Base-by-base conservation (phyloP, 805 yeast genomes). In the Candida cerambycidarum region DNA sequence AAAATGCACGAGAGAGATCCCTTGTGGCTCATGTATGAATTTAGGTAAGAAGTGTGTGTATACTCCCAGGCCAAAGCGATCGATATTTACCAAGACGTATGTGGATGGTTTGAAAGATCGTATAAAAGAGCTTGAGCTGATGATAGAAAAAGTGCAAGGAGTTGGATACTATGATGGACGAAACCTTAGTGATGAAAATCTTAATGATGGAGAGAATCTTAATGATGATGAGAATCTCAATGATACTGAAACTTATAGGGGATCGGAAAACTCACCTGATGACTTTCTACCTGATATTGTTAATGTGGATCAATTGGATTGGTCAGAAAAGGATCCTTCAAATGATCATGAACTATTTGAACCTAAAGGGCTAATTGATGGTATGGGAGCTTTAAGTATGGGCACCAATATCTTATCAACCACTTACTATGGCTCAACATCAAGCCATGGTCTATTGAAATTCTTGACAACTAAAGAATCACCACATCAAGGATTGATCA, bases 331-430 rank as follows among this genome's bases (percentile, higher is more conserved):
- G n/a, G 29, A 25, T 12, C 29, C 29, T 25, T 6, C 29, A 28
- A 32, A 30, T n/a, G 41, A 38, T 27, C 12, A 13, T 4, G 39
- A 35, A 11, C 13, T 6, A 3, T 5, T 25, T 17, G 6, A 29
- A 32, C 6, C 34, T 27, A 34, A 17, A 38, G 39, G 23, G 25
- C 30, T 27, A 10, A 24, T 44, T 8, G 51, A 45, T 31, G 50
- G 53, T 9, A 47, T 47, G 49, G 41, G 53, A 18, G 51, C 50
- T 1, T 28, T 47, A 21, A 33, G 45, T 6, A 41, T 42, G 18
- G 52, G 33, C 13, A 36, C 34, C 10, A 28, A 19, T 8, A 28
- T 25, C 16, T 33, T 5, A 12, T 16, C 17, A 11, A 27, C 41
- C 15, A 19, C 31, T 17, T 48, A 42, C 23, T 45, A 45, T 38